Percentiles rank a stretch among this genome's conserved stretches.
Conservation (phyloP, 371 early-diverging fungal genomes). For the Actinomucor elegans region DNA sequence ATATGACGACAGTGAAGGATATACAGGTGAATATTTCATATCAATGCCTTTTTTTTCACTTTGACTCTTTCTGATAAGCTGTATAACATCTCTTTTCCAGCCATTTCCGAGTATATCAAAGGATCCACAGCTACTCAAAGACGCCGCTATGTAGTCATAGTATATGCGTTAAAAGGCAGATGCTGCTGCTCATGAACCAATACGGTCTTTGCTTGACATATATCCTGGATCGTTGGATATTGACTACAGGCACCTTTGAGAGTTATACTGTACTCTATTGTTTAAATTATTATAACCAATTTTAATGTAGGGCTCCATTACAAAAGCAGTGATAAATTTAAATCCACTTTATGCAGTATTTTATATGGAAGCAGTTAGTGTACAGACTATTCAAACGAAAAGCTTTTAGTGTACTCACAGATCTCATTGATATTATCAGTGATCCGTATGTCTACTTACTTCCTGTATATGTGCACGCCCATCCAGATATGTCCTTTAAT, state of each 20-base stretch:
- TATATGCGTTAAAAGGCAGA: conserved; percentile 11
- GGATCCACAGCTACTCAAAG: too few relatives aligned
- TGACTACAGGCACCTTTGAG: conserved; percentile 12
- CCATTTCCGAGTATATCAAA: too few relatives aligned
- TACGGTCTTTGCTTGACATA: conserved; percentile 34
- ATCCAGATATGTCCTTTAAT: conserved; percentile 23
- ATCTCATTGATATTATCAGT: conserved; percentile 17
- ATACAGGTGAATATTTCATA: too few relatives aligned
- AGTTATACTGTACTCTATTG: not conserved
- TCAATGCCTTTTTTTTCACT: too few relatives aligned
- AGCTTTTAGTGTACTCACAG: too few relatives aligned
- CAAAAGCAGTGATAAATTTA: conserved; percentile 8
- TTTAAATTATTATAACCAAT: not conserved
- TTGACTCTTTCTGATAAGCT: too few relatives aligned
- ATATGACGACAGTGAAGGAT: too few relatives aligned
- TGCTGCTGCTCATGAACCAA: conserved; percentile 23
- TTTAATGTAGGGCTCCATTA: not conserved
- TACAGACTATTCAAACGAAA: too few relatives aligned
- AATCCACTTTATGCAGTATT: conserved; percentile 9
- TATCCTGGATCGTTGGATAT: conserved; percentile 21
- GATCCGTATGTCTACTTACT: conserved; percentile 22
- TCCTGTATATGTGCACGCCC: conserved; percentile 24
- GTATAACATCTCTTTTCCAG: too few relatives aligned
- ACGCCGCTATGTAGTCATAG: too few relatives aligned
- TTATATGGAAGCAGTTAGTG: conserved; percentile 34